Base-by-base conservation (phyloP, 2,329 filamentous ascomycete genomes). In the Xylariaceae sp. region DNA sequence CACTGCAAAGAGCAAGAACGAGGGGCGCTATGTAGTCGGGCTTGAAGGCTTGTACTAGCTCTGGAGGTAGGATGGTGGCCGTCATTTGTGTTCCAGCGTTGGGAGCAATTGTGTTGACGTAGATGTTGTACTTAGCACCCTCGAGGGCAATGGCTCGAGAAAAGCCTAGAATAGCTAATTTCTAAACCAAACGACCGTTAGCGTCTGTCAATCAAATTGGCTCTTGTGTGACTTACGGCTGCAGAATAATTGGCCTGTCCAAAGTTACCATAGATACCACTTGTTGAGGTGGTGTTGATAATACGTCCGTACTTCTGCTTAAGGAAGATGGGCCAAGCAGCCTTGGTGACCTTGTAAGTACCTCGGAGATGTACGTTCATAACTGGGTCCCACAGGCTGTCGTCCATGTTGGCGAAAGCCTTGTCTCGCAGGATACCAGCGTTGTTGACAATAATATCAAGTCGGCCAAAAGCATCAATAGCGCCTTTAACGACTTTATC, bases 301-400 rank as follows among this genome's bases (percentile, higher is more conserved):
- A 99, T 87, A 70, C 95, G 92, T 66, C 95, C 95, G 71, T 97
- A 99, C 83, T 97, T 98, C 77, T 99, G 95, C 84, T 97, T 96
- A 49, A 98, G 83, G 82, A 99, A 91, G 77, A 96, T 90, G 47
- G 95, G 95, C 92, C 94, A 99, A 17, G 95, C 95, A 60, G 95
- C 95, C 85, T 96, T 97, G 73, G 92, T 94, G 65, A 94, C 87
- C 81, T 96, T 96, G 82, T 96, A 99, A 60, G 95, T 99, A 67
- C 95, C 94, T 66, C 91, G 86, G 41, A 96, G 85, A 76, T 99
- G 95, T 53, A 98, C 92, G 68, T 92, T 90, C 78, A 98, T 78
- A 69, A 99, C 93, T 54, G 91, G 85, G 69, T 97, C 87, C 93
- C 95, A 99, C 70, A 92, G 84, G 71, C 86, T 88, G 73, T 99